Base-by-base conservation (phyloP, 768 basidiomycete species). In the Tricholoma saponaceum region DNA sequence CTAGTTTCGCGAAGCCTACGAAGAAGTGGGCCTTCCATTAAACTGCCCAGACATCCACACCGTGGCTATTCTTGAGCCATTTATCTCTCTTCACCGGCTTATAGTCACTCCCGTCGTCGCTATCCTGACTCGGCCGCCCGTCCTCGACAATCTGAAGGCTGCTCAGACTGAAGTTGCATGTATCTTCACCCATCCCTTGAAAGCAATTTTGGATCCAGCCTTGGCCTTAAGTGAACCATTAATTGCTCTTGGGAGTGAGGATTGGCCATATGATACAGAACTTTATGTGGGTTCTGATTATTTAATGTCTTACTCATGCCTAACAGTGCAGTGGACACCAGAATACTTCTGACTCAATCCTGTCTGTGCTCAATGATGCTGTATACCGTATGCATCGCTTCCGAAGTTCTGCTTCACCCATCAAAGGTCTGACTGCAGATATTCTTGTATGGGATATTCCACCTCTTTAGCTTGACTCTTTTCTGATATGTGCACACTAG, bases 301-400 rank as follows among this genome's bases (percentile, higher is more conserved):
- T 18, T 22, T 13, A 22, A 13, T 39, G 35, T 20, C 6, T 5
- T 14, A 46, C 4, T 46, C 44, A 13, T 25, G 8, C 28, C 28
- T 28, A 28, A 23, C 16, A 23, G 12, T 23, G 5, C 44, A 6
- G 20, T 22, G 9, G 20, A 8, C 20, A 43, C 23, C 60, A 91
- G 89, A 83, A 78, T 64, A 78, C 76, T 4, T 80, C 76, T 2
- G 90, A 91, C 65, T 68, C 76, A 8, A 58, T 69, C 33, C 68
- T 82, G 1, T 66, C 75, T 1, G 77, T 81, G 71, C 69, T 86
- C 8, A 79, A 76, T 32, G 73, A 78, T 35, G 75, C 77, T 8
- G 62, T 72, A 0, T 95, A 94, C 63, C 83, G 94, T 16, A 86
- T 92, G 83, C 91, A 95, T 66, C 85, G 93, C 7, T 87, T 96